Base-by-base conservation (phyloP, 345 rosid genomes). In the Lepidium sativum region DNA sequence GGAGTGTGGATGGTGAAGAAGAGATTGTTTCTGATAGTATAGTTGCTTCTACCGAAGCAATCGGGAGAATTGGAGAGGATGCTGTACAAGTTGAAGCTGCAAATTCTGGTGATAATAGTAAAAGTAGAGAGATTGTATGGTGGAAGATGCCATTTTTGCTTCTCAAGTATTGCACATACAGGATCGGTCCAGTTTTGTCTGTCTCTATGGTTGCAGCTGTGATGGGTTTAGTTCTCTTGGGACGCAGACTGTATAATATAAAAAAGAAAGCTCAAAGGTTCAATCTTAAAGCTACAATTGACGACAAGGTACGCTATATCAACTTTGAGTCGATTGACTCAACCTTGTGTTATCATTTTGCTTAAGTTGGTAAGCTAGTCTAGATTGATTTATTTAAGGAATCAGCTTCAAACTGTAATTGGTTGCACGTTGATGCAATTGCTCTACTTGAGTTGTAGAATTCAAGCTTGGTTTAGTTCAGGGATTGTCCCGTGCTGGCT, bases 91-190 rank as follows among this genome's bases (percentile, higher is more conserved):
- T 31, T 33, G 80, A 60, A 60, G 77, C 59, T 32, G 73, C 42
- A 42, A 63, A 34, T 2, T 43, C 60, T 54, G 74, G 63, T 73
- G 75, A 50, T 44, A 84, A 63, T 57, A 81, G 60, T 53, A 79
- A 65, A 78, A 70, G 65, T 63, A 60, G 20, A 52, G 72, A 79
- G 13, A 49, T 18, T 12, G 86, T 71, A 6, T 94, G 96, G 96
- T 90, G 96, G 99, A 94, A 86, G 84, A 84, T 90, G 68, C 97
- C 99, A 11, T 79, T 88, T 39, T 92, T 84, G 83, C 69, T 94
- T 76, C 60, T 86, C 67, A 88, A 82, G 71, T 90, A 78, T 67
- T 94, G 77, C 72, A 78, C 78, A 34, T 81, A 83, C 66, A 85
- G 77, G 84, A 80, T 85, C 43, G 78, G 82, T 65, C 99, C 97